A percentile compares a stretch with the other conserved stretches of the same genome.
Evolutionary conservation across 2,329 filamentous ascomycete genomes (phyloP).

Genomic region (Colletotrichum tanaceti): DNA sequence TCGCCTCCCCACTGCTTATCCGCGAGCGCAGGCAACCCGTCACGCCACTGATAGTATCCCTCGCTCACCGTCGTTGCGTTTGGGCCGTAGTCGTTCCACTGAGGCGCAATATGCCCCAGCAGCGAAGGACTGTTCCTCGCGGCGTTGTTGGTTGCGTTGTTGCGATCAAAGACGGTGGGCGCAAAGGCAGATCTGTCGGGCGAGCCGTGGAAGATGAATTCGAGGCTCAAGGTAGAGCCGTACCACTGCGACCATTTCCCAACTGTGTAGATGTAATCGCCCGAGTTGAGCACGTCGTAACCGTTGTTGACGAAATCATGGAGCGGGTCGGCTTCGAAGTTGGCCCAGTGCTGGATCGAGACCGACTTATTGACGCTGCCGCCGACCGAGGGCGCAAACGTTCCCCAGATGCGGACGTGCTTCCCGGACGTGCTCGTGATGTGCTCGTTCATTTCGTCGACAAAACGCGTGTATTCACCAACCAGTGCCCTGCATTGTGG

Average conservation of each 20-base stretch:
- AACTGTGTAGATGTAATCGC: conserved; percentile 44
- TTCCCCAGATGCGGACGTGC: conserved; percentile 61
- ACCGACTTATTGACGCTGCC: conserved; percentile 41
- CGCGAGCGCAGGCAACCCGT: conserved; percentile 44
- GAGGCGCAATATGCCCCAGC: conserved; percentile 42
- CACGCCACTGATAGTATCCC: conserved; percentile 45
- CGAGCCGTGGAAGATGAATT: conserved; percentile 42
- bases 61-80: conserved; percentile 45
- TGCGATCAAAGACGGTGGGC: conserved; percentile 44
- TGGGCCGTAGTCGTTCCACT: conserved; percentile 45
- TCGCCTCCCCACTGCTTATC: conserved; percentile 47
- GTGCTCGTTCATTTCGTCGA: conserved; percentile 58
- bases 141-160: conserved; percentile 41
- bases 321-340: conserved; percentile 41
- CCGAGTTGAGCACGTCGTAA: conserved; percentile 45
- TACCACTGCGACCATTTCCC: conserved; percentile 43
- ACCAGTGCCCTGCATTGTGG: conserved; percentile 47
- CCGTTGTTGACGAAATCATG: conserved; percentile 43
- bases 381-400: conserved; percentile 43
- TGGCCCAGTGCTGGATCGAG: conserved; percentile 53
- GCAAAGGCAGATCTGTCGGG: conserved; percentile 40
- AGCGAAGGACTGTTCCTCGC: conserved; percentile 36
- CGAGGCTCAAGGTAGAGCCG: conserved; percentile 29
- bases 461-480: conserved; percentile 62
- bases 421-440: conserved; percentile 54